Base-by-base conservation (phyloP, 345 rosid species). In the Arabidopsis suecica region DNA sequence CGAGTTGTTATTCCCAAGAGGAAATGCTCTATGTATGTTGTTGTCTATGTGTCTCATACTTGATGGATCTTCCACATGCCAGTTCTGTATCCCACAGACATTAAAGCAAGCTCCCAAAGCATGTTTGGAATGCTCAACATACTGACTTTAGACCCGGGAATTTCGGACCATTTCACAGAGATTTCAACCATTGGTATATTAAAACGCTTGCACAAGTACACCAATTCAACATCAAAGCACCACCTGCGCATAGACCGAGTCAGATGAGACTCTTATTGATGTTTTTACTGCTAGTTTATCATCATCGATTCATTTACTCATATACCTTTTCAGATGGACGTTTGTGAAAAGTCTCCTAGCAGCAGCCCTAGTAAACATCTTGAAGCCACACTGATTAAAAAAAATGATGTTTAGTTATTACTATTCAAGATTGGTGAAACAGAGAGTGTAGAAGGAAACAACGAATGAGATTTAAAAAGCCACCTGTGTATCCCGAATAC, bases 351-450 rank as follows among this genome's bases (percentile, higher is more conserved):
- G 96, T 82, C 83, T 92, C 78, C 93, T 86, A 13, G 96, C 98
- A n/a, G 99, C 97, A 78, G 97, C 90, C 83, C 99, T 86, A 1
- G 97, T 90, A 83, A 95, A 95, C 99, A 95, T 95, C 88, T 95
- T 95, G 80, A 95, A 95, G 61, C 99, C 99, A 84, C 99, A 95
- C 99, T 95, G 90, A 61, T 6, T 6, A 50, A 9, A 65, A 23
- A 69, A 12, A 50, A 5, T 1, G 2, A 37, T 6, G 20, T 48
- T 38, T 32, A 5, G 38, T 13, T 53, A 32, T 61, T 44, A 9
- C 42, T 61, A 61, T 7, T 61, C 12, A 34, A 44, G 30, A 65
- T 28, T 16, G 4, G 30, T 50, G 16, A 54, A 54, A 28, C 36
- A 34, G 37, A 55, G 62, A 62, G 65, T 18, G 58, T 20, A 61